Conservation (phyloP, 164 flowering plant genomes). For the Protea cynaroides region DNA sequence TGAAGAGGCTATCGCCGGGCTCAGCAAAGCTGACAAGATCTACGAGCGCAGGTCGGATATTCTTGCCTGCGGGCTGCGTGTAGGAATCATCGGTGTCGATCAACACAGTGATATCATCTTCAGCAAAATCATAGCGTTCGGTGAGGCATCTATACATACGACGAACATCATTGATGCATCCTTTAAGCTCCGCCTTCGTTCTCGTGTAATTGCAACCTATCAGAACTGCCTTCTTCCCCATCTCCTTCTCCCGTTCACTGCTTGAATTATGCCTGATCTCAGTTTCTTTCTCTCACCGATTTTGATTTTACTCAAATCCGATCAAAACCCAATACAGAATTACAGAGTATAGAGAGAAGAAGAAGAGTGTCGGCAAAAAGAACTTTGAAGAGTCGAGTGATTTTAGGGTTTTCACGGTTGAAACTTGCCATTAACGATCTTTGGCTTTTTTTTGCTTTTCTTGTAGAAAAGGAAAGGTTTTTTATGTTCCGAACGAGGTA, state of each 20-base stretch:
- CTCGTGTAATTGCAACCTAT: conserved; percentile 86
- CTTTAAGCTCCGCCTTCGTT: conserved; percentile 93
- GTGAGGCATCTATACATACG: conserved; percentile 53
- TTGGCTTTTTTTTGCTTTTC: too few species aligned
- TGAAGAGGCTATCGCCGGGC: conserved; percentile 69
- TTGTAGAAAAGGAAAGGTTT: too few species aligned
- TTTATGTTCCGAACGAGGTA: too few species aligned
- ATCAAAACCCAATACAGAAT: too few species aligned
- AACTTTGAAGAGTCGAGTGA: too few species aligned
- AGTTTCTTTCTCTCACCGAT: too few species aligned
- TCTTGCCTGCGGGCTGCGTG: conserved; percentile 77
- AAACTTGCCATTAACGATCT: too few species aligned
- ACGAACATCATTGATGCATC: too few species aligned
- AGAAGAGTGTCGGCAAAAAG: too few species aligned
- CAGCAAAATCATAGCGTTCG: conserved; percentile 60
- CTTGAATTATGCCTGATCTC: not conserved
- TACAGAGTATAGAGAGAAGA: too few species aligned
- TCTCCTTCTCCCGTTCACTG: conserved; percentile 16
- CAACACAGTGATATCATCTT: conserved; percentile 61
- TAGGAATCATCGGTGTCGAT: conserved; percentile 78
- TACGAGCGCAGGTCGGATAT: conserved; percentile 54
- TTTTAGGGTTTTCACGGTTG: too few species aligned
- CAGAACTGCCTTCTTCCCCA: conserved; percentile 77
- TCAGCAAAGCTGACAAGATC: conserved; percentile 46
- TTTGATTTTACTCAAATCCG: too few species aligned